Evolutionary conservation across 2,329 filamentous ascomycete genomes (phyloP), one percentile per base, ranked within the genome.

Genomic region (Atkinsonella texensis): DNA sequence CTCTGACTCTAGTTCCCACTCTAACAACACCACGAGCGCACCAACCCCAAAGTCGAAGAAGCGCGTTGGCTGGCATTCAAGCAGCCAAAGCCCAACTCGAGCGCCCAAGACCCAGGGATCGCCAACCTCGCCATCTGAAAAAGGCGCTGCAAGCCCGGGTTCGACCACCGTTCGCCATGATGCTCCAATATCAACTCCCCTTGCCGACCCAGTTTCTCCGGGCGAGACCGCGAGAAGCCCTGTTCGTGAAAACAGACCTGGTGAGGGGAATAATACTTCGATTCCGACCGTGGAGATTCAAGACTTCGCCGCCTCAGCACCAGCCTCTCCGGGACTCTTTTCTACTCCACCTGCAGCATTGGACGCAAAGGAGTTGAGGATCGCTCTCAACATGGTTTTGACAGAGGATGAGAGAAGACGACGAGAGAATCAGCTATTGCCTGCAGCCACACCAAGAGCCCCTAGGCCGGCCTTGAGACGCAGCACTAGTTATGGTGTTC

Each of bases 401-500:
- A 65, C 68, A 2, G 62, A 63, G 7, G 65, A 67, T 50, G 57
- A 57, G 15, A 54, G 56, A 11, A 44, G 39, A 39, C 49, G 55
- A 8, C 46, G 56, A 52, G 56, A 57, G 18, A 54, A 51, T 8
- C 46, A 52, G 33, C 49, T 48, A 2, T 40, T 49, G 23, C 41
- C 55, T 39, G 46, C 35, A 48, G 12, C 48, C 41, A 47, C 49
- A 13, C 57, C 54, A 20, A 55, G 54, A 51, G 49, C 57, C 9
- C 67, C 67, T 11, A 63, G 68, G 42, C 69, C 69, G 23, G 69
- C 65, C 11, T 57, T 71, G n/a, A 63, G 68, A 55, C 67, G 69
- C 41, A 71, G 70, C 56, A 71, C 69, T 42, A 71, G 69, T 56
- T 71, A 71, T 51, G 66, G 71, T 52, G 68, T 59, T 12, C 68